A percentile compares a stretch with the other conserved stretches of the same genome.
phyloP scores from a whole-genome alignment of 2,329 filamentous ascomycete species.

The Xylariales sp. region DNA sequence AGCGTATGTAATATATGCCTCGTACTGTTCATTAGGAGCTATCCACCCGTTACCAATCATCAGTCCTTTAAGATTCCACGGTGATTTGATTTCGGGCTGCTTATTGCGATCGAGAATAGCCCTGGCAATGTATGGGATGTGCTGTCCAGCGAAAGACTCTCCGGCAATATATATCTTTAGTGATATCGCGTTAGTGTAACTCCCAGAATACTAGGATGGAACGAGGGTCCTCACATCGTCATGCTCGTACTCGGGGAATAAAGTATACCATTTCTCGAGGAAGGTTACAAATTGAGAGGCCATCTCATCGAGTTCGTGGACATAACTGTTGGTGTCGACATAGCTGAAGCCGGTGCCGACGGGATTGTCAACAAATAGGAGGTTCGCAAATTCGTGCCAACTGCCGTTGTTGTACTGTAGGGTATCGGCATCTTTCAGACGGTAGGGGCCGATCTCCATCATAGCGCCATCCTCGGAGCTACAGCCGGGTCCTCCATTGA shows the following conservation, averaged over 20 bases:
- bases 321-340: conserved; percentile 86
- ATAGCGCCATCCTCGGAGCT: conserved; percentile 96
- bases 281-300: conserved; percentile 88
- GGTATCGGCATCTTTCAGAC: conserved; percentile 78
- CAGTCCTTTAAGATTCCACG: conserved; percentile 85
- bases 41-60: conserved; percentile 99
- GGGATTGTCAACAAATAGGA: conserved; percentile 96
- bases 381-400: conserved; percentile 97
- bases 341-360: conserved; percentile 98
- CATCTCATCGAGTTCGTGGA: conserved; percentile 90
- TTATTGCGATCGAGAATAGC: conserved; percentile 91
- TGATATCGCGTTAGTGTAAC: conserved; percentile 20
- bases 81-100: conserved; percentile 57
- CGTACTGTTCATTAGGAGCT: conserved; percentile 88
- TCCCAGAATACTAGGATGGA: neutral
- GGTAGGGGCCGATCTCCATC: conserved; percentile 96
- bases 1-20: conserved; percentile 83
- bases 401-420: conserved; percentile 90
- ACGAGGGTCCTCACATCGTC: conserved; percentile 78
- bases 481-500: conserved; percentile 96
- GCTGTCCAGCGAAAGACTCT: conserved; percentile 95
- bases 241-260: conserved; percentile 91
- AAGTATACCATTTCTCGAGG: conserved; percentile 86
- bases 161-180: conserved; percentile 89
- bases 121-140: conserved; percentile 96